Evolutionary conservation across 345 rosid species (phyloP), one percentile per base, ranked within the genome.

Genomic region (Brassica carinata): DNA sequence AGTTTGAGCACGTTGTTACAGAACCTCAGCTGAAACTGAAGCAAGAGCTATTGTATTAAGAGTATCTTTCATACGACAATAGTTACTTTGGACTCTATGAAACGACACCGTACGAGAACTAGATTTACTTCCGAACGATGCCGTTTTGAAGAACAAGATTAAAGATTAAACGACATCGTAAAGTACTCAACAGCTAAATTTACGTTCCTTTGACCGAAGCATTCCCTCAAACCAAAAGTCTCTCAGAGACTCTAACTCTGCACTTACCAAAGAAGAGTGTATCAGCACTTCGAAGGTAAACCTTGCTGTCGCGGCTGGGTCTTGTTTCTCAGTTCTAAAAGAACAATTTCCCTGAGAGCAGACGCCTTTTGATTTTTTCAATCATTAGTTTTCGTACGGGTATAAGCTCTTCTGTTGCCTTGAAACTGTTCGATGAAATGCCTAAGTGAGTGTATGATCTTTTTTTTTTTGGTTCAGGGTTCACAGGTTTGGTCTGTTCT

Each of bases 401-500:
- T 69, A 14, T 51, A 34, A 29, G 69, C 58, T 30, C 45, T 58
- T 26, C 0, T 40, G 0, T 45, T 26, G 84, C 82, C n/a, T 77
- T 34, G 3, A 34, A 18, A 0, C 23, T 82, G 84, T 63, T 82
- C 82, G 85, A 82, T 5, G 76, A 78, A 78, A 82, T 74, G 82
- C 64, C 43, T 69, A 29, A 62, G 0, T 67, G 79, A 73, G 45
- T 53, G 62, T 43, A 43, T 43, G 51, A 43, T 43, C 10, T 55
- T 55, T 7, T 55, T 15, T 15, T 8, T 1, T 58, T 34, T n/a
- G 34, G 31, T 72, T 51, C 76, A 82, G 79, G 72, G 10, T 64
- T 33, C 11, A 1, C 2, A 17, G 31, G 53, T 70, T 76, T 68
- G 33, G 17, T 65, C n/a, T 34, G 8, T 62, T 68, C 33, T 9